Evolutionary conservation across 495 filamentous ascomycete genomes (phyloP).

Genomic region (Copromyces sp.): DNA sequence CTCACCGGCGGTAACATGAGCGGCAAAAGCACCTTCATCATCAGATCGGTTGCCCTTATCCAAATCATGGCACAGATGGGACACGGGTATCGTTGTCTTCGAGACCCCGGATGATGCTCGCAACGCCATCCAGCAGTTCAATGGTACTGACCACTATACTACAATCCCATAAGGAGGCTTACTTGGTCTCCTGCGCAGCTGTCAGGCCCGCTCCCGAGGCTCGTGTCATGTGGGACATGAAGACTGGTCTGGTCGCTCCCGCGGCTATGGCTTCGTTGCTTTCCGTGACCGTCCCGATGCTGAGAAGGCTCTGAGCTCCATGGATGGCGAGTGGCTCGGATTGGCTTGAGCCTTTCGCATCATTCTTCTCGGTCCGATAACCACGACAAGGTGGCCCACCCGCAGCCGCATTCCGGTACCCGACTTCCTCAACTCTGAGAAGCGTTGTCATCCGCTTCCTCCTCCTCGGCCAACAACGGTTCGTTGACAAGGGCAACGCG

Average conservation of each 20-base stretch:
- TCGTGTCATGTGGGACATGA: slow-evolving; percentile 99
- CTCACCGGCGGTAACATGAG: slow-evolving; percentile 98
- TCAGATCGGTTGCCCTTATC: slow-evolving; percentile 74
- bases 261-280: slow-evolving; percentile 95
- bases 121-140: slow-evolving; percentile 92
- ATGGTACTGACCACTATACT: slow-evolving; percentile 39
- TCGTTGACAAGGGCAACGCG: no score
- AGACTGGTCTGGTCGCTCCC: slow-evolving; percentile 91
- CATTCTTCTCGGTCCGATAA: no score
- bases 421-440: no score
- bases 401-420: no score
- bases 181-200: slow-evolving; percentile 45
- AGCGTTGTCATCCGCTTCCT: no score
- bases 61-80: slow-evolving; percentile 90
- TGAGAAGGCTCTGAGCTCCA: slow-evolving; percentile 89
- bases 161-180: no score
- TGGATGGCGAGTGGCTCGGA: slow-evolving; percentile 99
- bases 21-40: slow-evolving; percentile 94
- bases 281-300: slow-evolving; percentile 91
- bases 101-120: slow-evolving; percentile 89
- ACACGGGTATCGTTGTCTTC: slow-evolving; percentile 91
- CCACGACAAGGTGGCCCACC: no score
- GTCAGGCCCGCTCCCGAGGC: slow-evolving; percentile 45
- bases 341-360: slow-evolving; percentile 19
- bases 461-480: no score